Evolutionary conservation across 176 grass and related monocot species (phyloP).

Genomic region (Cocos nucifera): DNA sequence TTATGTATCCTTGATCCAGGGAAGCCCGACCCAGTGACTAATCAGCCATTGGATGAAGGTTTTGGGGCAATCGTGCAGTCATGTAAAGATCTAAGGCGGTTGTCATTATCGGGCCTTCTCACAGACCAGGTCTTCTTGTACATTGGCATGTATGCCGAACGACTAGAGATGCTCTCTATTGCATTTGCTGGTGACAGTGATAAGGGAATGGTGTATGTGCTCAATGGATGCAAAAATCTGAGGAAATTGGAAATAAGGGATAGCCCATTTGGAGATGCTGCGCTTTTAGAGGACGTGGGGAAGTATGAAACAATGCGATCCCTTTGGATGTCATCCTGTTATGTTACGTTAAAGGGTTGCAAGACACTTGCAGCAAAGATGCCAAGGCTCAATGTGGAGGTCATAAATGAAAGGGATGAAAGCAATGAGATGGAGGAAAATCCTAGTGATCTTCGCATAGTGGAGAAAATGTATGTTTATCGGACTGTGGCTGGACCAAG

Average conservation of each 20-base stretch:
- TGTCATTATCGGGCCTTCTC: neutral
- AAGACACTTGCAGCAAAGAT: constrained; percentile 5
- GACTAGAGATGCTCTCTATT: constrained; percentile 3
- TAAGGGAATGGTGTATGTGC: constrained; percentile 7
- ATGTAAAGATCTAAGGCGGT: neutral
- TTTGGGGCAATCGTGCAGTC: constrained; percentile 3
- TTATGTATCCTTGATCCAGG: constrained; percentile 6
- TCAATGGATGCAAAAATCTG: constrained; percentile 3
- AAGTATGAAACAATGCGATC: constrained; percentile 12
- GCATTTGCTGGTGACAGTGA: constrained; percentile 4
- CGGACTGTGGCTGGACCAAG: constrained; percentile 1
- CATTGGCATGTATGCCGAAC: constrained; percentile 3
- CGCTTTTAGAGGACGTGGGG: neutral
- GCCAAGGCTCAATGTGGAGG: constrained; percentile 8
- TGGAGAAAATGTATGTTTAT: constrained; percentile 9
- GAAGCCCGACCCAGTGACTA: constrained; percentile 4
- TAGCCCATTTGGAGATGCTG: neutral
- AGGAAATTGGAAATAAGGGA: constrained; percentile 4
- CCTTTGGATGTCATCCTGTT: constrained; percentile 10
- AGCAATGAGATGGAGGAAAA: neutral
- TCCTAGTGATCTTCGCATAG: neutral
- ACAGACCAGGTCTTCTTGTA: constrained; percentile 2
- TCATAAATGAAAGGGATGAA: constrained; percentile 2
- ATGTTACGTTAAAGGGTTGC: neutral
- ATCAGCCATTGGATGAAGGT: constrained; percentile 8